phyloP scores from a whole-genome alignment of 176 grass and related monocot genomes.

The Oryza glumipatula region DNA sequence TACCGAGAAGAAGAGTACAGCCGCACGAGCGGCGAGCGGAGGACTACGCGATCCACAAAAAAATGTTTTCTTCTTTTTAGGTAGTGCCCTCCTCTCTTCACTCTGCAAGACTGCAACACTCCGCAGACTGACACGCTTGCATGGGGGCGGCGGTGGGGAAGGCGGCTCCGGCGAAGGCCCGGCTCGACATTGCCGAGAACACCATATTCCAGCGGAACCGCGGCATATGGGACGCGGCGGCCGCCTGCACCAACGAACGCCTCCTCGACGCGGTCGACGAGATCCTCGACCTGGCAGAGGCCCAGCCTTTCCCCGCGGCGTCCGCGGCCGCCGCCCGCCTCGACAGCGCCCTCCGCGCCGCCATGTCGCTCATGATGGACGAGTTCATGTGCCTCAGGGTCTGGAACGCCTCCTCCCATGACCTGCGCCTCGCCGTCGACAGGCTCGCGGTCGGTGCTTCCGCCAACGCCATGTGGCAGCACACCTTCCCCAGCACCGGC shows the following conservation, averaged over 20 bases:
- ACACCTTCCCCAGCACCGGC: background rate
- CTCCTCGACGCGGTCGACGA: conserved; percentile 40
- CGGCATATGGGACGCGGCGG: conserved; percentile 37
- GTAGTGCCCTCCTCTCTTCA: background rate
- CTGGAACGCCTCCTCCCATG: conserved; percentile 16
- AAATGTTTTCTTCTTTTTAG: background rate
- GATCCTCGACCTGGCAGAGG: conserved; percentile 16
- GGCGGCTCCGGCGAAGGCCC: background rate
- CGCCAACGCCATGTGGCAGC: background rate
- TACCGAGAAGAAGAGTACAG: background rate
- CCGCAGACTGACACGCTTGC: background rate
- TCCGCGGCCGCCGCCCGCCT: conserved; percentile 4
- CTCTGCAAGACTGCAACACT: background rate
- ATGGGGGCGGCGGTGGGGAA: conserved; percentile 20
- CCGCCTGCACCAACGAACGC: conserved; percentile 23
- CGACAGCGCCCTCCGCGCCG: background rate
- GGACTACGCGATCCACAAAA: background rate
- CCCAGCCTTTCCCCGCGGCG: background rate
- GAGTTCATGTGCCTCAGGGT: conserved; percentile 43
- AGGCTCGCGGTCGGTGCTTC: background rate
- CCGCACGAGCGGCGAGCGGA: background rate
- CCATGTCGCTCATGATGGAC: conserved; percentile 29
- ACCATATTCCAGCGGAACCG: conserved; percentile 26
- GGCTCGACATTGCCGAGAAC: conserved; percentile 25
- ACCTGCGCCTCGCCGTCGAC: conserved; percentile 15